Evolutionary conservation across 2,329 filamentous ascomycete genomes (phyloP).

Genomic region (Sporothrix euskadiensis): DNA sequence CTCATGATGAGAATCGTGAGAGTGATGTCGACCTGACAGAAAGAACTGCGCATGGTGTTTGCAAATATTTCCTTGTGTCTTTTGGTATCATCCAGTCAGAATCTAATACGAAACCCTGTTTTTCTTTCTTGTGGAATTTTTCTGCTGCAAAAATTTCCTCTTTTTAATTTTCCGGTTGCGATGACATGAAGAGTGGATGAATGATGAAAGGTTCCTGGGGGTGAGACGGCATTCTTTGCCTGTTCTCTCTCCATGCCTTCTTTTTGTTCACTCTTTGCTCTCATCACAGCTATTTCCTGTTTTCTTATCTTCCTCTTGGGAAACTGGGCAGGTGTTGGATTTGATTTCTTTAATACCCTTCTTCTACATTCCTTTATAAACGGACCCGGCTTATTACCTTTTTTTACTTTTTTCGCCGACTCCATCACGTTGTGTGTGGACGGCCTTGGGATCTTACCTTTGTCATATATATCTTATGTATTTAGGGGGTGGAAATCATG

Average conservation of each 20-base stretch:
- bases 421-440: neutral
- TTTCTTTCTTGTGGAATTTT: slow-evolving; percentile 13
- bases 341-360: slow-evolving; percentile 26
- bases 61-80: neutral
- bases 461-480: slow-evolving; percentile 5
- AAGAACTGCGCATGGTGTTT: neutral
- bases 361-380: slow-evolving; percentile 28
- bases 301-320: slow-evolving; percentile 10
- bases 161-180: slow-evolving; percentile 8
- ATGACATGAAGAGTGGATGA: neutral
- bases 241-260: neutral
- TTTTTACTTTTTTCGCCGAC: neutral
- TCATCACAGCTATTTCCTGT: neutral
- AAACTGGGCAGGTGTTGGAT: slow-evolving; percentile 18
- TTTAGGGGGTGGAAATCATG: slow-evolving; percentile 16
- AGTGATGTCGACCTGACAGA: neutral
- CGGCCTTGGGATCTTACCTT: neutral
- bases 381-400: slow-evolving; percentile 21
- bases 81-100: neutral
- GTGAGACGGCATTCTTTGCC: neutral
- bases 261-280: neutral
- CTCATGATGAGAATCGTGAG: neutral
- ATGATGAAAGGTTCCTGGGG: neutral
- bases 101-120: slow-evolving; percentile 20
- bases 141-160: slow-evolving; percentile 25